Evolutionary conservation across 2,329 filamentous ascomycete species (phyloP), one percentile per base, ranked within the genome.

Genomic region (Ascochyta pisi): DNA sequence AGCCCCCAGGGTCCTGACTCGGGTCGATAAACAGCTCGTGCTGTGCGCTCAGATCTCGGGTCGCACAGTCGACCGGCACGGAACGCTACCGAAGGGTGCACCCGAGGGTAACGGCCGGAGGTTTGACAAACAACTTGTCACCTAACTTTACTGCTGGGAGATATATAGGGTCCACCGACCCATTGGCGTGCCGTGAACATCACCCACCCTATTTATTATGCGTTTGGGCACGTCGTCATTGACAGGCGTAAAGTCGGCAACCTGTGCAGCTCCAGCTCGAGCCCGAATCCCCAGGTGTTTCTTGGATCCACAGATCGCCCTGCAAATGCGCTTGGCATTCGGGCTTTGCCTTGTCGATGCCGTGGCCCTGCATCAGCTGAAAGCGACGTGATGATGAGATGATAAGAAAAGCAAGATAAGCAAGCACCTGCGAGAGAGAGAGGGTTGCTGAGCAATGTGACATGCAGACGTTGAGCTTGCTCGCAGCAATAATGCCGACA

Each of bases 31-130:
- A 51, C 47, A 64, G 61, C 54, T 64, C 56, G 64, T 63, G 64
- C 62, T 63, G 52, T 55, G 41, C 54, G 58, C 62, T 62, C 54
- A 62, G 61, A 67, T 67, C 62, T 65, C 62, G 60, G 62, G 45
- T 65, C 58, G 51, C 56, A 55, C 50, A 54, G 51, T 58, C 39
- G 42, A 52, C 64, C 64, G 63, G 64, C 61, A 61, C 64, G 64
- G 64, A 64, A 61, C 63, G 58, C 63, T 65, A 63, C 56, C 57
- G 53, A 57, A 58, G 58, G 63, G 50, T 61, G 49, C 51, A 57
- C 52, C 60, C 61, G 59, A 61, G 54, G 42, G 57, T 41, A 50
- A 58, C 53, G 48, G 37, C 22, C 44, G 46, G 24, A 24, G 47
- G 41, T 43, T 54, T 45, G 53, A 51, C 33, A 46, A 40, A 61